Conservation (phyloP, 768 basidiomycete genomes). For the Boletus subcaerulescens region DNA sequence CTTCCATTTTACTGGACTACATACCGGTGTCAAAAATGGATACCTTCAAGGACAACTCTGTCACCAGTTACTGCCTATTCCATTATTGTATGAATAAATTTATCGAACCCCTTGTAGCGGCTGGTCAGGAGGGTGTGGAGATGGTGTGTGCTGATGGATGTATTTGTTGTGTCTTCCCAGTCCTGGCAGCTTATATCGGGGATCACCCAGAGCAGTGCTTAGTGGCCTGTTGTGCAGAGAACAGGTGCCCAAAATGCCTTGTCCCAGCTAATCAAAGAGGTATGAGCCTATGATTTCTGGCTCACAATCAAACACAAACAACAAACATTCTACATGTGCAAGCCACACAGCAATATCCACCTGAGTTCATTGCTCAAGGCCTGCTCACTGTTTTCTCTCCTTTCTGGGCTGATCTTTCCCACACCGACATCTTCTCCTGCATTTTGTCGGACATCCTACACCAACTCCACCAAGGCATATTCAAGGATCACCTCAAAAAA, state of each 20-base stretch:
- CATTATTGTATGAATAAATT: constrained; percentile 4
- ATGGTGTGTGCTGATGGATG: constrained; percentile 3
- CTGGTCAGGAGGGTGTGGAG: neutral
- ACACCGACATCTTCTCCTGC: neutral
- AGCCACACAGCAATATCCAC: neutral
- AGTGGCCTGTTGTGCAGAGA: neutral
- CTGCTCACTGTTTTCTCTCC: neutral
- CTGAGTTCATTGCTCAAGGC: neutral
- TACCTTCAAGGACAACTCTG: neutral
- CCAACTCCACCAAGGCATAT: neutral
- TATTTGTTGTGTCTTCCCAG: neutral
- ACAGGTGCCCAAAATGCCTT: neutral
- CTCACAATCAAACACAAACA: neutral
- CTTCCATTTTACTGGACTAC: neutral
- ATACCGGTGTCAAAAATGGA: neutral
- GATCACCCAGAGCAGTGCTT: constrained; percentile 5
- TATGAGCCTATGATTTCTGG: neutral
- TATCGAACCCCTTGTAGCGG: neutral
- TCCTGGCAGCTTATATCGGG: neutral
- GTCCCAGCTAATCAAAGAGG: neutral
- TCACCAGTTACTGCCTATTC: neutral
- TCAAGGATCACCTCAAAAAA: neutral
- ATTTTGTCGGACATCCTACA: neutral
- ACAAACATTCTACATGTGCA: neutral
- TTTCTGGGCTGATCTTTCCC: neutral